These are phyloP conservation scores for Stachybotrys elegans DNA, from an alignment of 2,329 filamentous ascomycete genomes.

Conservation along the genomic window DNA sequence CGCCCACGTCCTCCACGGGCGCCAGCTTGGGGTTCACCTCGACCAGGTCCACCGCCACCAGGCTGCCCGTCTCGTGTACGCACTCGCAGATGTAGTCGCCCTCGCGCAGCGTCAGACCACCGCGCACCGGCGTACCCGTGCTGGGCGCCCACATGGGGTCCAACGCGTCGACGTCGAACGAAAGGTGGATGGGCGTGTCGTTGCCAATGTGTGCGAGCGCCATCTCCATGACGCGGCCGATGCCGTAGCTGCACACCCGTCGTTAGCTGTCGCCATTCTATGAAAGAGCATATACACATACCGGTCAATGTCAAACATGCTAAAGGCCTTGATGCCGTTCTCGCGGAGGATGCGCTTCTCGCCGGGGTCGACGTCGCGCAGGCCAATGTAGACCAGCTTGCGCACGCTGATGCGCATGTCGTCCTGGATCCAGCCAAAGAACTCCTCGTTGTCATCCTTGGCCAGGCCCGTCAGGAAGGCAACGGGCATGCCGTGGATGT, in stretches of 20 bases:
- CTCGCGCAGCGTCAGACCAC: constrained; percentile 87
- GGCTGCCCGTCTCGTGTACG: constrained; percentile 72
- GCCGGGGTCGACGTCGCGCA: constrained; percentile 85
- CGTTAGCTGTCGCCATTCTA: no score
- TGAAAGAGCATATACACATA: constrained; percentile 41
- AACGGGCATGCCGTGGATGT: constrained; percentile 97
- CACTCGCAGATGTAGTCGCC: constrained; percentile 95
- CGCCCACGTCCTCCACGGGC: constrained; percentile 53
- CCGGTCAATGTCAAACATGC: constrained; percentile 97
- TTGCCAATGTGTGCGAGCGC: constrained; percentile 91
- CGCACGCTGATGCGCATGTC: constrained; percentile 64
- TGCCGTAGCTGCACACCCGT: constrained; percentile 67
- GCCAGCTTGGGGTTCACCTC: constrained; percentile 75
- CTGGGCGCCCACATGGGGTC: constrained; percentile 96
- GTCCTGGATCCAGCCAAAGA: constrained; percentile 84
- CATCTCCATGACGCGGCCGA: constrained; percentile 96
- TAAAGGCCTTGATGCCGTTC: constrained; percentile 89
- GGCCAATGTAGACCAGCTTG: constrained; percentile 95
- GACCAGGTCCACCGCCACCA: constrained; percentile 76
- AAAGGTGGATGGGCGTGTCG: constrained; percentile 94
- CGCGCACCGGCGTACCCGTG: constrained; percentile 90
- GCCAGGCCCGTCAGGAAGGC: constrained; percentile 86
- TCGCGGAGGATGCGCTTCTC: constrained; percentile 92
- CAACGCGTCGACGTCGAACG: constrained; percentile 93
- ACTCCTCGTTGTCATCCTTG: constrained; percentile 66